phyloP scores from a whole-genome alignment of 2,329 filamentous ascomycete genomes.

The Colletotrichum echinochloae region DNA sequence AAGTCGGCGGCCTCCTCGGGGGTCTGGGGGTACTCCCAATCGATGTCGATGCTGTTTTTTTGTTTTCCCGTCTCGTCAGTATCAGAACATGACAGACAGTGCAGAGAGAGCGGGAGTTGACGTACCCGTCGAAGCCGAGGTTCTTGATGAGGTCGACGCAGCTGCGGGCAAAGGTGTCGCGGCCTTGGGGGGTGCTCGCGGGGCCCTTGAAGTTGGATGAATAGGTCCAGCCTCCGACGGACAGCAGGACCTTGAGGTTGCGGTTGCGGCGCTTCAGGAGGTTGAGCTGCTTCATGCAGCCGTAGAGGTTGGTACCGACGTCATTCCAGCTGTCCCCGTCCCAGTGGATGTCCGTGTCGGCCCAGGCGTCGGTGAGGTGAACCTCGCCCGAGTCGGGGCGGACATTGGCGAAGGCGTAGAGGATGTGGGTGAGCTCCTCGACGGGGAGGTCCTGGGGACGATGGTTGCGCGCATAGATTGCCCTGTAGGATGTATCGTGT shows the following conservation, averaged over 20 bases:
- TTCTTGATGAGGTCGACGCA: slow-evolving; percentile 83
- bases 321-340: slow-evolving; percentile 79
- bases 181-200: slow-evolving; percentile 76
- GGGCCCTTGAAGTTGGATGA: slow-evolving; percentile 84
- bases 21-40: slow-evolving; percentile 75
- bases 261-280: slow-evolving; percentile 85
- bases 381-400: slow-evolving; percentile 84
- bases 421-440: slow-evolving; percentile 85
- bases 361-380: slow-evolving; percentile 71
- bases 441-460: slow-evolving; percentile 86
- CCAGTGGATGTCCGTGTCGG: slow-evolving; percentile 80
- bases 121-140: slow-evolving; percentile 76
- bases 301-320: slow-evolving; percentile 83
- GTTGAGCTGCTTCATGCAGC: slow-evolving; percentile 89
- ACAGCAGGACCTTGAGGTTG: slow-evolving; percentile 86
- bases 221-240: slow-evolving; percentile 94
- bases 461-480: slow-evolving; percentile 88
- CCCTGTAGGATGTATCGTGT: slow-evolving; percentile 57
- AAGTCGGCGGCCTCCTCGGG: slow-evolving; percentile 66
- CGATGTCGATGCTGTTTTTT: slow-evolving; percentile 64
- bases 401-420: slow-evolving; percentile 93
- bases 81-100: no score
- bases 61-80: not conserved
- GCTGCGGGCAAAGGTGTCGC: slow-evolving; percentile 77
- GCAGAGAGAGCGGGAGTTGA: not conserved